These are phyloP conservation scores for Flagelloscypha sp. DNA, from an alignment of 768 basidiomycete genomes.

Conservation along the genomic window DNA sequence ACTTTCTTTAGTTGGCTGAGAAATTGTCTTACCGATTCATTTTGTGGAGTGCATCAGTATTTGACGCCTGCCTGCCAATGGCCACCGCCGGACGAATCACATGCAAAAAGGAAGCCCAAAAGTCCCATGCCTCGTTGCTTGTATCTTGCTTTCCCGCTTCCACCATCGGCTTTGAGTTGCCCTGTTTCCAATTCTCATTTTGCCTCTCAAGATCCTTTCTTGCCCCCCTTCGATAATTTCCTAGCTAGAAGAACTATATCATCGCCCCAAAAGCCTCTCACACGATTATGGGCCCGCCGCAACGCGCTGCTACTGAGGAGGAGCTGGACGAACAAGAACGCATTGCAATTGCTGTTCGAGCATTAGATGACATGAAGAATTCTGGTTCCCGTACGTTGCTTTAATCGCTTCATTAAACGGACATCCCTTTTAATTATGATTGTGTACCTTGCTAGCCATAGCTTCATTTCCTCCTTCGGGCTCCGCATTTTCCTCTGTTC, in stretches of 20 bases:
- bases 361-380: conserved; percentile 72
- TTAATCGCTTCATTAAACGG: conserved; percentile 1
- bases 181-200: neutral
- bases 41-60: conserved; percentile 18
- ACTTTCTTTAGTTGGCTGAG: conserved; percentile 9
- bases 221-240: conserved; percentile 17
- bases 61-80: conserved; percentile 17
- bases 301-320: no score
- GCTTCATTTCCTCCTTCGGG: no score
- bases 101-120: conserved; percentile 24
- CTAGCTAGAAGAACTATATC: conserved; percentile 15
- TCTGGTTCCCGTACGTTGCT: conserved; percentile 22
- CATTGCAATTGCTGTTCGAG: conserved; percentile 70
- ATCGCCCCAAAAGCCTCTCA: conserved; percentile 12
- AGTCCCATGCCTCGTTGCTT: conserved; percentile 19
- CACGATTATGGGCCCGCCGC: no score
- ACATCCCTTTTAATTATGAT: neutral
- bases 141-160: conserved; percentile 8
- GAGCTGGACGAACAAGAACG: conserved; percentile 55
- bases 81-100: conserved; percentile 19
- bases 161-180: neutral
- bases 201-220: neutral
- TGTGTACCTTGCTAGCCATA: neutral
- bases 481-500: no score
- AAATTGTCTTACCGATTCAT: conserved; percentile 9